Evolutionary conservation across 768 basidiomycete genomes (phyloP), one percentile per base, ranked within the genome.

Genomic region (Psilocybe cyanescens): DNA sequence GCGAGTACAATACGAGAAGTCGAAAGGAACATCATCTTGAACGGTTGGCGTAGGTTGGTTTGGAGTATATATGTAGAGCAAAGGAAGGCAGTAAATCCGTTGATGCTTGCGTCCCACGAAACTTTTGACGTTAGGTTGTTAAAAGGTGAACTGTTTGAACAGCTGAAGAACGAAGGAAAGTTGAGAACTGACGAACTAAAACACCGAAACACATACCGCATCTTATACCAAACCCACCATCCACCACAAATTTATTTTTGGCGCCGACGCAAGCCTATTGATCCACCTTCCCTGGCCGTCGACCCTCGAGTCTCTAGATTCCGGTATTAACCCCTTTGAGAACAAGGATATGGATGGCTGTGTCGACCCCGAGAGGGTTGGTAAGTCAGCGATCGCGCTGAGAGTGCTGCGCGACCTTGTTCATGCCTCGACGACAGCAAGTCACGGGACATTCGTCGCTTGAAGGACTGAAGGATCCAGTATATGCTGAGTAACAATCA

Each of bases 301-400:
- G 14, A 14, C 45, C 17, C 17, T 17, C 8, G 1, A 19, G 41
- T 14, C 4, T 12, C 14, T 44, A 5, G 14, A 44, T 44, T 44
- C 14, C 11, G 41, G 37, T 30, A 31, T 14, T 49, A 31, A 35
- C 56, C 56, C 56, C 46, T 24, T 8, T 33, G 17, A 37, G 46
- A 57, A 57, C 56, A 57, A 57, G 33, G 56, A 33, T 30, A 4
- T 48, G 31, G 33, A n/a, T 46, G 55, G 30, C 4, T 37, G 46
- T 48, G 17, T 12, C 14, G 46, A 48, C 46, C 41, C 46, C 30
- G 56, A 9, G 46, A 28, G 29, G 24, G 56, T 57, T 57, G 44
- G 46, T 57, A 57, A 31, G 56, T 57, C 56, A 57, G 29, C 56
- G 17, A 30, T 57, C 33, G 55, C 30, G 16, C 30, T 45, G n/a